Conservation (phyloP, 2,329 filamentous ascomycete species). For the Coleophoma eucalyptorum region DNA sequence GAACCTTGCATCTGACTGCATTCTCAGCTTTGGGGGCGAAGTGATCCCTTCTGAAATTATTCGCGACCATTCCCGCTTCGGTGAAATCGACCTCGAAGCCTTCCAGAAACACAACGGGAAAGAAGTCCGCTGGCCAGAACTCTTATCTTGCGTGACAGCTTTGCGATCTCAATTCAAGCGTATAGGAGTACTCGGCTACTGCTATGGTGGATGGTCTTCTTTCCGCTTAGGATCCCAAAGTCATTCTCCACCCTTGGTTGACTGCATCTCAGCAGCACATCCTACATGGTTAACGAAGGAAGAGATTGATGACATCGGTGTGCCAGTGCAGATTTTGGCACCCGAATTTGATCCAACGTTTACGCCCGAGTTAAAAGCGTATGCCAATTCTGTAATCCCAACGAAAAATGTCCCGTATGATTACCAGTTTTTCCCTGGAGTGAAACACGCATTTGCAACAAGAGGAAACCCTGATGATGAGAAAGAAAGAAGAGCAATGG, state of each 20-base stretch:
- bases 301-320: conserved; percentile 41
- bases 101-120: conserved; percentile 9
- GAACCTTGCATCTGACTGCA: too few relatives aligned
- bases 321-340: conserved; percentile 48
- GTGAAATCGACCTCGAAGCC: conserved; percentile 23
- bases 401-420: conserved; percentile 37
- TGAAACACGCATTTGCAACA: conserved; percentile 41
- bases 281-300: conserved; percentile 32
- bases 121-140: conserved; percentile 14
- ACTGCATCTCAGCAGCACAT: conserved; percentile 14
- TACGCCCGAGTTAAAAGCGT: conserved; percentile 40
- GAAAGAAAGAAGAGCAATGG: conserved; percentile 40
- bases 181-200: conserved; percentile 14
- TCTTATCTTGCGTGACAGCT: conserved; percentile 10
- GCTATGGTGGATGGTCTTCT: conserved; percentile 15
- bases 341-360: conserved; percentile 42
- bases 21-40: conserved; percentile 14
- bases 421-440: conserved; percentile 46
- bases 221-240: conserved; percentile 13
- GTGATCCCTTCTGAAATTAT: conserved; percentile 6
- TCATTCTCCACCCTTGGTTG: conserved; percentile 32
- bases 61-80: conserved; percentile 13
- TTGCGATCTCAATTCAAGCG: conserved; percentile 8
- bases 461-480: conserved; percentile 35
- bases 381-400: conserved; percentile 34